Evolutionary conservation across 805 yeast species (phyloP).

Genomic region (Kodamaea neixiangensis): DNA sequence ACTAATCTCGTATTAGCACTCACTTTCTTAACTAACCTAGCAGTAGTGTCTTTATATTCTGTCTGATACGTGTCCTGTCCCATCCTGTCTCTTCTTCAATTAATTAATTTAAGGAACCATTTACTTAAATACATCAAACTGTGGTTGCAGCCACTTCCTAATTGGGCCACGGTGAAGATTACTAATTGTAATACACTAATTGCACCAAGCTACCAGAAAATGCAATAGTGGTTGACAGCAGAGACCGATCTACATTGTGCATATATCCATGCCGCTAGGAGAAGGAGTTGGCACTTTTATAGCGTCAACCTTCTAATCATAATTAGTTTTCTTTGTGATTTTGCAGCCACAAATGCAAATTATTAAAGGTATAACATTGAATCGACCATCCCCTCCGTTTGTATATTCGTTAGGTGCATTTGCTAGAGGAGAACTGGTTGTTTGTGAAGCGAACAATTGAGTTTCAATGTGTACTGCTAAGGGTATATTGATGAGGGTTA

Average conservation of each 20-base stretch:
- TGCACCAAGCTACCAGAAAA: not conserved
- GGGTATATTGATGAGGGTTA: not conserved
- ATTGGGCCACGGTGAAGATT: not conserved
- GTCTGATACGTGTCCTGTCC: not conserved
- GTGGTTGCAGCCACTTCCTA: not conserved
- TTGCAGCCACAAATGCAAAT: constrained; percentile 3
- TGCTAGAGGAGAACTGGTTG: not conserved
- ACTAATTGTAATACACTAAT: not conserved
- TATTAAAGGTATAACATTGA: not conserved
- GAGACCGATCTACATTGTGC: not conserved
- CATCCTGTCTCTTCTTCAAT: not conserved
- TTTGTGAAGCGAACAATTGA: not conserved
- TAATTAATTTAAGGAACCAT: not conserved
- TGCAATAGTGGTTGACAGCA: not conserved
- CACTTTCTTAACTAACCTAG: not conserved
- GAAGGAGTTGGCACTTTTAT: no score
- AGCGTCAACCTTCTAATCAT: no score
- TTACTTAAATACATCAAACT: not conserved
- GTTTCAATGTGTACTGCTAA: not conserved
- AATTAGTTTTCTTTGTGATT: not conserved
- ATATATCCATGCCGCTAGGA: not conserved
- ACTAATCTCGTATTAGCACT: constrained; percentile 2
- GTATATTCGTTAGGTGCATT: not conserved
- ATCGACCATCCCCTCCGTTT: not conserved
- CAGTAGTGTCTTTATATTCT: not conserved